Percentiles rank a stretch among this genome's conserved stretches.
phyloP scores from a whole-genome alignment of 495 filamentous ascomycete species.

The Neurospora sp. region DNA sequence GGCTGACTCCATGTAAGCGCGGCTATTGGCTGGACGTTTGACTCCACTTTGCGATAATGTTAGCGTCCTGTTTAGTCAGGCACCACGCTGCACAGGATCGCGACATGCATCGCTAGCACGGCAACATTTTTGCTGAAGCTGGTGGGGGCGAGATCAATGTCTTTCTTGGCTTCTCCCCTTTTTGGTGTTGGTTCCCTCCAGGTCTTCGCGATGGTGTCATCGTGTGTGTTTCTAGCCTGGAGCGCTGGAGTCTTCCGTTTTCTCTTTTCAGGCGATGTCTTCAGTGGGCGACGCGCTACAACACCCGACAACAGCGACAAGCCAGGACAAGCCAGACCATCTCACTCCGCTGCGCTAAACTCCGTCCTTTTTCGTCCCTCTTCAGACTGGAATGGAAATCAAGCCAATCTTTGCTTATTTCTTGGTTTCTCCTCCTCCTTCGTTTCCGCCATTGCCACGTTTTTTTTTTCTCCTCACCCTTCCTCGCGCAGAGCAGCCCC shows the following conservation, averaged over 20 bases:
- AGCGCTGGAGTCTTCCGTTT: background rate
- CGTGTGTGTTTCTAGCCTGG: background rate
- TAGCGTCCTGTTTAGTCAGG: background rate
- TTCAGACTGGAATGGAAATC: background rate
- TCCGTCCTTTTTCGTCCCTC: background rate
- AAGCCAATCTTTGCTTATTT: background rate
- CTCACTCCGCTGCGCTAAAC: background rate
- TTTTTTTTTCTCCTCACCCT: background rate
- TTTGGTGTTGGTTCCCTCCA: background rate
- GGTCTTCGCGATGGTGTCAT: background rate
- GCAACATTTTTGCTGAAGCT: background rate
- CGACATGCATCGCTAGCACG: background rate
- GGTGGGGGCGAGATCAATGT: background rate
- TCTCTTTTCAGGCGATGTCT: background rate
- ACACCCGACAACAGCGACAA: background rate
- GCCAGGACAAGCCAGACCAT: background rate
- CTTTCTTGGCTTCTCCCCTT: background rate
- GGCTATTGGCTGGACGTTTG: background rate
- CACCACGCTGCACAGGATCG: background rate
- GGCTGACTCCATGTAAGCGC: background rate
- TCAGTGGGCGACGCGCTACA: background rate
- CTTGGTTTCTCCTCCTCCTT: background rate
- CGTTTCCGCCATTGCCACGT: background rate
- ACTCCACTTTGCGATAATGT: background rate
- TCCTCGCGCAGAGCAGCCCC: background rate